A percentile compares a stretch with the other conserved stretches of the same genome.
Conservation (phyloP, 371 early-diverging fungal genomes). For the Apophysomyces elegans region DNA sequence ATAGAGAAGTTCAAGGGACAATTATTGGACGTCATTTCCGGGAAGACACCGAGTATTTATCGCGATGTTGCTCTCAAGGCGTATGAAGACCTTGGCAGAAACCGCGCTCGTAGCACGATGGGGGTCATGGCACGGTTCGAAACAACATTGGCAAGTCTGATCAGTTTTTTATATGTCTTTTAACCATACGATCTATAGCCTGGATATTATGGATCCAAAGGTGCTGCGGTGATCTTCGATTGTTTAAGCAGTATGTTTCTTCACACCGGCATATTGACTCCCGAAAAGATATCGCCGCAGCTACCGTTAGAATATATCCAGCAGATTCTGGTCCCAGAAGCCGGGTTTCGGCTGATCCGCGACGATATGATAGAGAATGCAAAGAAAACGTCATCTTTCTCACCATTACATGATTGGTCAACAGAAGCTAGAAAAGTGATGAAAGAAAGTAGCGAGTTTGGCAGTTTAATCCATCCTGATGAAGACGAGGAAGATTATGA, state of each 20-base stretch:
- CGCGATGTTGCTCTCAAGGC: conserved; percentile 27
- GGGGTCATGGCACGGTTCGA: conserved; percentile 38
- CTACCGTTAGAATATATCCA: conserved; percentile 62
- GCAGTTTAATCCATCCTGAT: conserved; percentile 47
- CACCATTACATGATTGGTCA: background rate
- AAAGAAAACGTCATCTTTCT: background rate
- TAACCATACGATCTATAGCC: conserved; percentile 36
- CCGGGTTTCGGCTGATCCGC: conserved; percentile 54
- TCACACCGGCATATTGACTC: conserved; percentile 38
- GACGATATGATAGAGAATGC: conserved; percentile 38
- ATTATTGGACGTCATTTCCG: conserved; percentile 37
- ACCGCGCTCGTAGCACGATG: conserved; percentile 44
- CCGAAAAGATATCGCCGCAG: conserved; percentile 45
- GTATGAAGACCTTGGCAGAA: conserved; percentile 36
- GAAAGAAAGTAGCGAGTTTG: conserved; percentile 57
- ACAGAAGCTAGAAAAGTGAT: conserved; percentile 43
- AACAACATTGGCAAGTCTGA: conserved; percentile 32
- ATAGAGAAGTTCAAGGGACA: conserved; percentile 27
- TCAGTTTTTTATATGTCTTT: background rate
- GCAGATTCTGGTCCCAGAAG: conserved; percentile 66
- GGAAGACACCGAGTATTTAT: conserved; percentile 28
- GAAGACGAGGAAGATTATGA: conserved; percentile 19
- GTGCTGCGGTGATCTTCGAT: conserved; percentile 46
- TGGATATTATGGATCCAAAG: conserved; percentile 69
- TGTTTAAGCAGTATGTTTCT: conserved; percentile 41